A percentile compares a stretch with the other conserved stretches of the same genome.
Conservation (phyloP, 1,284 basidiomycete genomes). For the Ustilago trichophora region DNA sequence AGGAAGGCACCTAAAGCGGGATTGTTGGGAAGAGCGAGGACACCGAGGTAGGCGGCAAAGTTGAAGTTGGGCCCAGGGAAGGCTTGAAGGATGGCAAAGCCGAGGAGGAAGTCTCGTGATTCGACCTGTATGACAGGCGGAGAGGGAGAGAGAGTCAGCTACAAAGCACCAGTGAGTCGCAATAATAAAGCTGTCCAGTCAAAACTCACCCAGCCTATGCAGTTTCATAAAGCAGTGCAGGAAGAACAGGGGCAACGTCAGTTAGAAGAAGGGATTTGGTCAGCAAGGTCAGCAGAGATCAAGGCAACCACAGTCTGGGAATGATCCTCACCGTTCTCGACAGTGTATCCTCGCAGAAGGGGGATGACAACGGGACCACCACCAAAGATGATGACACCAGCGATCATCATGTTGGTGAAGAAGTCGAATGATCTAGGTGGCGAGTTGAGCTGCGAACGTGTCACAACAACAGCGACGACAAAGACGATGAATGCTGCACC, state of each 20-base stretch:
- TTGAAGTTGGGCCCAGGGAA: constrained; percentile 73
- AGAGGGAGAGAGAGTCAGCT: not conserved
- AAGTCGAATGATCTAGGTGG: constrained; percentile 67
- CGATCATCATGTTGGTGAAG: constrained; percentile 69
- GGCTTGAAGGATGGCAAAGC: constrained; percentile 71
- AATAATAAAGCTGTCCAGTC: too few relatives aligned
- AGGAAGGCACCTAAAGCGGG: constrained; percentile 70
- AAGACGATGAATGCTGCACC: constrained; percentile 61
- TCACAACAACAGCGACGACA: constrained; percentile 65
- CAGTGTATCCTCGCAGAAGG: constrained; percentile 72
- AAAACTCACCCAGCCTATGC: constrained; percentile 13
- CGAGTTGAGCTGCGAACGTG: constrained; percentile 63
- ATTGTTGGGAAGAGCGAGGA: constrained; percentile 67
- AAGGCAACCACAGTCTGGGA: not conserved
- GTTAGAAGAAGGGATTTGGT: not conserved
- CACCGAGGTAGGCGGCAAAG: constrained; percentile 72
- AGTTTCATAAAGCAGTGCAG: too few relatives aligned
- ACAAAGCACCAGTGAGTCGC: too few relatives aligned
- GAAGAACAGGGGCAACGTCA: not conserved
- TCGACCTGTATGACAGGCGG: constrained; percentile 64
- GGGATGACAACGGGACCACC: constrained; percentile 75
- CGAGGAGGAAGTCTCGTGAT: constrained; percentile 72
- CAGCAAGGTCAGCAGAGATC: not conserved
- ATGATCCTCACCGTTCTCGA: constrained; percentile 68
- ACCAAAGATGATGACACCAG: constrained; percentile 73